A percentile compares a stretch with the other conserved stretches of the same genome.
These are phyloP conservation scores for Coniochaeta hoffmannii DNA, from an alignment of 2,329 filamentous ascomycete genomes.

Conservation along the genomic window DNA sequence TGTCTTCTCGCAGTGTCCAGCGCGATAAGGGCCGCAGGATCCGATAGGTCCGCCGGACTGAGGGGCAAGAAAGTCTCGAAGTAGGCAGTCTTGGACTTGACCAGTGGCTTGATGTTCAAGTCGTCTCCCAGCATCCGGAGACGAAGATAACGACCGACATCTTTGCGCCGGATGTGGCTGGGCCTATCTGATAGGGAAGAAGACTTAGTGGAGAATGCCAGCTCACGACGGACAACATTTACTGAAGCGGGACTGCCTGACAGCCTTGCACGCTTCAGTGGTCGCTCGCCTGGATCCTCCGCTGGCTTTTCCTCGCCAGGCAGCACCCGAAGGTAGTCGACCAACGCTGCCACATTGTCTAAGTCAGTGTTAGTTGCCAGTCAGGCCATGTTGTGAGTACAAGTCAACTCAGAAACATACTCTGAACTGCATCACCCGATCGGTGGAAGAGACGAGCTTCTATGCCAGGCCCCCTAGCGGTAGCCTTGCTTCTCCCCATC, in stretches of 20 bases:
- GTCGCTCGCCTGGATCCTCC: constrained; percentile 3
- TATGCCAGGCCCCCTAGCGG: neutral
- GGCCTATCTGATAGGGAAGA: neutral
- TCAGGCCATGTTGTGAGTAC: too few species aligned
- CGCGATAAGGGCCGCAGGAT: neutral
- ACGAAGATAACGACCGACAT: neutral
- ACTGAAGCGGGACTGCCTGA: constrained; percentile 4
- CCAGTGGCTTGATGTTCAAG: neutral
- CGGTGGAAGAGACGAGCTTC: neutral
- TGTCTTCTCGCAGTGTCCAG: constrained; percentile 1
- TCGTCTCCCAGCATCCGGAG: neutral
- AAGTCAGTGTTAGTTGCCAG: neutral
- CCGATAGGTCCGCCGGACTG: neutral
- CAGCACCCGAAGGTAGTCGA: constrained; percentile 1
- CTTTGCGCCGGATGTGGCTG: neutral
- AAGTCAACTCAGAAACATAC: neutral
- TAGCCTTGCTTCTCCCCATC: neutral
- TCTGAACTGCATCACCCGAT: neutral
- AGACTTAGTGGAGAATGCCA: constrained; percentile 3
- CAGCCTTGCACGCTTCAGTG: constrained; percentile 13
- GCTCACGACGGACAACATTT: constrained; percentile 10
- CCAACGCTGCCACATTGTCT: neutral
- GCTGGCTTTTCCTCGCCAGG: neutral
- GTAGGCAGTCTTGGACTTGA: neutral
- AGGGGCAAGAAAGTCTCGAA: constrained; percentile 3